Percentiles rank a stretch among this genome's conserved stretches.
Evolutionary conservation across 2,329 filamentous ascomycete species (phyloP).

Genomic region (Plectosphaerella plurivora): DNA sequence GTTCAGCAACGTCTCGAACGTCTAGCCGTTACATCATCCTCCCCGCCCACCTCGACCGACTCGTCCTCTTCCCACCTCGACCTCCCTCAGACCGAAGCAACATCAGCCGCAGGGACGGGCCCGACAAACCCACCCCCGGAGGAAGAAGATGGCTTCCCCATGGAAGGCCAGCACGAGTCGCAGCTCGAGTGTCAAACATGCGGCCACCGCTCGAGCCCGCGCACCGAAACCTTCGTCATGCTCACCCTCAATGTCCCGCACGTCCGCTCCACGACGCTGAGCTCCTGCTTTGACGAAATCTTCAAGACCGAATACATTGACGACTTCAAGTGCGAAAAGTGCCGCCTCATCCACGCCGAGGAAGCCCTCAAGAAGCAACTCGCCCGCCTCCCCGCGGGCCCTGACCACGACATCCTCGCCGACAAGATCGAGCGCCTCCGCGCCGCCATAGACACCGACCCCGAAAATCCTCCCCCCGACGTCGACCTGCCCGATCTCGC

Average conservation of each 20-base stretch:
- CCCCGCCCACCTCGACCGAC: constrained; percentile 7
- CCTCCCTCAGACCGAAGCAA: constrained; percentile 4
- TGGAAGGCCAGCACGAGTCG: constrained; percentile 90
- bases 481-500: constrained; percentile 71
- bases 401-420: constrained; percentile 53
- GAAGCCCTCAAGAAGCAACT: constrained; percentile 58
- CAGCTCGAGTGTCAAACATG: constrained; percentile 91
- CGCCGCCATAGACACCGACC: constrained; percentile 70
- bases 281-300: constrained; percentile 86
- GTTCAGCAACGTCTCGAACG: constrained; percentile 24
- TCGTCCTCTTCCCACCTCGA: constrained; percentile 3
- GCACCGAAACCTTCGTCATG: constrained; percentile 82
- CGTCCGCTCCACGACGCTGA: constrained; percentile 73
- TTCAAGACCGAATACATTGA: constrained; percentile 96
- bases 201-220: constrained; percentile 81
- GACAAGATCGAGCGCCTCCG: constrained; percentile 46
- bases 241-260: constrained; percentile 89
- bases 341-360: constrained; percentile 77
- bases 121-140: constrained; percentile 3
- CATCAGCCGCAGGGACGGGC: not conserved
- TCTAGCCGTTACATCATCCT: constrained; percentile 14
- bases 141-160: constrained; percentile 63
- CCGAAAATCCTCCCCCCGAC: constrained; percentile 69
- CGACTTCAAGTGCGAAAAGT: constrained; percentile 93
- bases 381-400: constrained; percentile 42